Percentiles rank a stretch among this genome's conserved stretches.
Conservation (phyloP, 208 protist species). For the Lotmaria passim region DNA sequence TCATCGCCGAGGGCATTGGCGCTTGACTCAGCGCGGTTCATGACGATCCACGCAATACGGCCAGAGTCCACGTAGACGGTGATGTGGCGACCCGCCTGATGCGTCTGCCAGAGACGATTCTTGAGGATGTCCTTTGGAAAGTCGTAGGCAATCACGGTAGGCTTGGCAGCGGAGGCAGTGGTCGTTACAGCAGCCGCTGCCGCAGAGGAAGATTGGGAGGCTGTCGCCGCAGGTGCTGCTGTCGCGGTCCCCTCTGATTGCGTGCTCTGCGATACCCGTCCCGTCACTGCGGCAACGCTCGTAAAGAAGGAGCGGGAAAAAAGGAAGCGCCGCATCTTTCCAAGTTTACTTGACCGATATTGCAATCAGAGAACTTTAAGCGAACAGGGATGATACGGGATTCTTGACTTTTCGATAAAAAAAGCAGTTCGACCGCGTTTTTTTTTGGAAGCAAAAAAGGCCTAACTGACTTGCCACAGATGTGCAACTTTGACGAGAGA, state of each 20-base stretch:
- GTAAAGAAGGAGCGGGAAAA: slow-evolving; percentile 16
- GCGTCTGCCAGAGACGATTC: slow-evolving; percentile 52
- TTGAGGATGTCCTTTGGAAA: slow-evolving; percentile 55
- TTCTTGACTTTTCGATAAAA: too few species aligned
- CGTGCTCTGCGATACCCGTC: slow-evolving; percentile 6
- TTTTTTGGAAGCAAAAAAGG: too few species aligned
- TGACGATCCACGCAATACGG: slow-evolving; percentile 81
- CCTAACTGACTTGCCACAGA: too few species aligned
- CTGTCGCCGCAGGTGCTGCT: neutral
- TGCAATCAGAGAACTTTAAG: too few species aligned
- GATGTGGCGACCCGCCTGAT: slow-evolving; percentile 66
- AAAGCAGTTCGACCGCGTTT: too few species aligned
- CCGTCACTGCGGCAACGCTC: slow-evolving; percentile 11
- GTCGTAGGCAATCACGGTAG: slow-evolving; percentile 44
- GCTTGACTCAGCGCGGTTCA: slow-evolving; percentile 75
- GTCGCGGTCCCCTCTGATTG: neutral
- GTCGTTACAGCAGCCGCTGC: slow-evolving; percentile 5
- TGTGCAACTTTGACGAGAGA: too few species aligned
- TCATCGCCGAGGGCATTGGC: slow-evolving; percentile 78
- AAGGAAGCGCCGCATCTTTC: slow-evolving; percentile 53
- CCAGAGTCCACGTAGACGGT: slow-evolving; percentile 78
- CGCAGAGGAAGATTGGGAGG: neutral
- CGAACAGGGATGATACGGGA: too few species aligned
- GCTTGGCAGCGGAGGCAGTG: slow-evolving; percentile 11
- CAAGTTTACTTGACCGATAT: too few species aligned